phyloP scores from a whole-genome alignment of 2,329 filamentous ascomycete species.

The Diaporthe batatas region DNA sequence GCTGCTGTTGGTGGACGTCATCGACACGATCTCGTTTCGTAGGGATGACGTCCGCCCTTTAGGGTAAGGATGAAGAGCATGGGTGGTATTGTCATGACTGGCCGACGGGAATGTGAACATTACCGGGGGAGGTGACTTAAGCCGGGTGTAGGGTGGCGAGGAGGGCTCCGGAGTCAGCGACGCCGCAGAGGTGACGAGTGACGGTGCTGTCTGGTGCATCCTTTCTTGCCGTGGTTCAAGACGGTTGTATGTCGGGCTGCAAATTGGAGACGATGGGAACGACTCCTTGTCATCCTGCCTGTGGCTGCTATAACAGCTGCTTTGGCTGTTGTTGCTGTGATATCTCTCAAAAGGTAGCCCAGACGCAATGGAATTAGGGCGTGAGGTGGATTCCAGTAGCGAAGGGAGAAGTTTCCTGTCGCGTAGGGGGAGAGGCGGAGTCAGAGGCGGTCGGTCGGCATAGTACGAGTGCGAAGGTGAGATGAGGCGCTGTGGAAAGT shows the following conservation, averaged over 20 bases:
- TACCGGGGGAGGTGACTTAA: constrained; percentile 44
- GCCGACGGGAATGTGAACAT: constrained; percentile 41
- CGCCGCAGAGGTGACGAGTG: constrained; percentile 1
- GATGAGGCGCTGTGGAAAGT: constrained; percentile 58
- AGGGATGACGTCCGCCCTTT: constrained; percentile 44
- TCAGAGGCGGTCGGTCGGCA: constrained; percentile 50
- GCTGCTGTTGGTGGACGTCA: constrained; percentile 39
- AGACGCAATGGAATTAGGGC: constrained; percentile 40
- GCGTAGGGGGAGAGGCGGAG: constrained; percentile 62
- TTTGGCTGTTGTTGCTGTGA: constrained; percentile 38
- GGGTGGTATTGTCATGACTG: constrained; percentile 35
- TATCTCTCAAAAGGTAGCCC: constrained; percentile 32
- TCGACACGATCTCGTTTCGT: constrained; percentile 47
- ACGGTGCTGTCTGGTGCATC: constrained; percentile 37
- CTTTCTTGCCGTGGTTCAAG: constrained; percentile 52
- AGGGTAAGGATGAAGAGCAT: constrained; percentile 1
- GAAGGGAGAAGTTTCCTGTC: constrained; percentile 61
- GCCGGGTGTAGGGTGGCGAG: constrained; percentile 14
- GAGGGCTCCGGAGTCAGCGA: constrained; percentile 31
- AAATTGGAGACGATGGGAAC: constrained; percentile 57
- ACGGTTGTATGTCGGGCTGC: constrained; percentile 54
- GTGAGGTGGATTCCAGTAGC: constrained; percentile 46
- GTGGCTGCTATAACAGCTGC: constrained; percentile 34
- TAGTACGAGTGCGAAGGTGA: constrained; percentile 52
- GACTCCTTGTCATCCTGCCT: constrained; percentile 37